Base-by-base conservation (phyloP, 2,329 filamentous ascomycete genomes). In the Xylariales sp. region DNA sequence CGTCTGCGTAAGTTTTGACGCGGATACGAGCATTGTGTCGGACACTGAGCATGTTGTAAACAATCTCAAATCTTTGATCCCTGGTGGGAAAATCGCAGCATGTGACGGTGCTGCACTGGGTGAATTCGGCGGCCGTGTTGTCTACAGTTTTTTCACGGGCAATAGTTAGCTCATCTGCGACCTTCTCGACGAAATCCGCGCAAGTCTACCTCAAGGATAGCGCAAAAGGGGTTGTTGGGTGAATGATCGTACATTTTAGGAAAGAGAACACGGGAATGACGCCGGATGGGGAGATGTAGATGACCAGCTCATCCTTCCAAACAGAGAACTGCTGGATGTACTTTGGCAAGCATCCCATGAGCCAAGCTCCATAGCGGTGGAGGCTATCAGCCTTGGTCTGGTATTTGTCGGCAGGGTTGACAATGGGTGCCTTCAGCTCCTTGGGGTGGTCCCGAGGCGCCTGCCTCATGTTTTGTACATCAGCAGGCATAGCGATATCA, bases 291-390 rank as follows among this genome's bases (percentile, higher is more conserved):
- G 88, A 75, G 57, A 97, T 93, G 67, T 94, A 91, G 62, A 96
- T 88, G 53, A 85, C 89, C 60, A 98, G 81, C 68, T 98, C 93
- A 61, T 98, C 93, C 72, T 98, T 98, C 93, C 93, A 98, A 40
- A 98, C 91, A 11, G 90, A 95, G 72, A 97, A 97, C 70, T 98
- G 93, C 72, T 98, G 94, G 55, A 98, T 80, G 68, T 95, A 96
- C 74, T 96, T 97, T 55, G 93, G 94, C 58, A 98, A 69, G 65
- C 88, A 95, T 51, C 89, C 90, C 80, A 98, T 91, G 57, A 98
- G 71, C 78, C 95, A 98, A 59, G 94, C 82, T 56, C 93, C 93
- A 61, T 98, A 98, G 57, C 82, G 85, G 74, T 98, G 93, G 60
- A 97, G 74, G 59, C 83, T 78, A 50, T 95, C 86, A 51, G 86